phyloP scores from a whole-genome alignment of 139 green algal species.

The Coccomyxa sp. region DNA sequence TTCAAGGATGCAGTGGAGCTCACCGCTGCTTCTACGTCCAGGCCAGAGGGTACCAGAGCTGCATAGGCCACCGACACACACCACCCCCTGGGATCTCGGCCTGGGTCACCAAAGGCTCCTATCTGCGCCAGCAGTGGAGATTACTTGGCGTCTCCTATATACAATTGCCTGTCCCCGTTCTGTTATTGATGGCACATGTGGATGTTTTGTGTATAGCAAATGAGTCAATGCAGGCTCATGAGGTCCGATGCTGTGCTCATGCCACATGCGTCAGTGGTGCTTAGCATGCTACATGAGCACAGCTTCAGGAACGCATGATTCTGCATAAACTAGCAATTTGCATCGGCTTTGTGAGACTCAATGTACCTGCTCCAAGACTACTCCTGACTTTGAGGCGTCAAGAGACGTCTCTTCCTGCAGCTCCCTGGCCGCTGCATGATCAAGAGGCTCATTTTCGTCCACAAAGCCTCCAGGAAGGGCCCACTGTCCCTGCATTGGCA shows the following conservation, averaged over 20 bases:
- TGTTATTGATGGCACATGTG: too few relatives aligned
- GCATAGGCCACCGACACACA: slow-evolving; percentile 76
- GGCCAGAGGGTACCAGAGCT: slow-evolving; percentile 56
- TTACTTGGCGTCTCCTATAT: not conserved
- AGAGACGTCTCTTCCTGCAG: slow-evolving; percentile 85
- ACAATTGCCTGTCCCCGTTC: not conserved
- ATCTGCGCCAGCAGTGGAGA: slow-evolving; percentile 41
- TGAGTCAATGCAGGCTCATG: not conserved
- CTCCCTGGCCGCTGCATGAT: slow-evolving; percentile 69
- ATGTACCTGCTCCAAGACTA: slow-evolving; percentile 43
- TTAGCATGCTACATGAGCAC: not conserved
- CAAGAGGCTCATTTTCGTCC: slow-evolving; percentile 69
- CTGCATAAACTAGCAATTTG: not conserved
- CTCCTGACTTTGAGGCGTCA: slow-evolving; percentile 26
- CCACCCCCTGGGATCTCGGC: slow-evolving; percentile 82
- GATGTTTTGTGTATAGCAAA: too few relatives aligned
- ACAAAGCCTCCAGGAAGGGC: slow-evolving; percentile 89
- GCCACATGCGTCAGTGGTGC: not conserved
- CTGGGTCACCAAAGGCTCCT: slow-evolving; percentile 78
- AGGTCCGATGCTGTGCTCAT: not conserved
- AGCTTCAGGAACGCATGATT: not conserved
- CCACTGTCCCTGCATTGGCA: slow-evolving; percentile 49
- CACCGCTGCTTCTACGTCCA: slow-evolving; percentile 70
- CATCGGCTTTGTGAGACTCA: not conserved
- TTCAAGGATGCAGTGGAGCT: not conserved